Conservation (phyloP, 2,329 filamentous ascomycete genomes). For the Teratosphaeria zuluensis region DNA sequence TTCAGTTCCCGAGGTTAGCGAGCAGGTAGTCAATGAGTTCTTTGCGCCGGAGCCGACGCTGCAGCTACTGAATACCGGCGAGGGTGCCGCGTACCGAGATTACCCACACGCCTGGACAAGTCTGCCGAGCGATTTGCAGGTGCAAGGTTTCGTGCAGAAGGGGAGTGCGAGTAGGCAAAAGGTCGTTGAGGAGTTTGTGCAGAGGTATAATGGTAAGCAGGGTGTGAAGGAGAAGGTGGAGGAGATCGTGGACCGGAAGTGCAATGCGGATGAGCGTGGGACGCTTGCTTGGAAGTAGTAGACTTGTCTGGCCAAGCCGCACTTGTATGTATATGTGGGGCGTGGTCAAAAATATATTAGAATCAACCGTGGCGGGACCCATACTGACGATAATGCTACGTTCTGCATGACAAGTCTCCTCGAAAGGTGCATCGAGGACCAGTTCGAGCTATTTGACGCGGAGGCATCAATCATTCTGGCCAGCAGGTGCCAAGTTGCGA, state of each 20-base stretch:
- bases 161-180: conserved; percentile 20
- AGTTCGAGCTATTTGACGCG: too few species aligned
- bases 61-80: conserved; percentile 45
- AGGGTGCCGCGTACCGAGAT: conserved; percentile 47
- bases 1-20: conserved; percentile 56
- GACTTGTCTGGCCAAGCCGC: background rate
- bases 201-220: conserved; percentile 34
- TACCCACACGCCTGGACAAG: conserved; percentile 67
- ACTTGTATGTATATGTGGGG: background rate
- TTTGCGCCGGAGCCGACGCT: conserved; percentile 47
- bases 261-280: background rate
- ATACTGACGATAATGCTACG: too few species aligned
- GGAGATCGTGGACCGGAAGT: conserved; percentile 23
- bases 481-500: too few species aligned
- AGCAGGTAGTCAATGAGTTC: conserved; percentile 56
- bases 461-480: too few species aligned
- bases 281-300: background rate
- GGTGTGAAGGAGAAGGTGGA: conserved; percentile 50
- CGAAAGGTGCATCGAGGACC: too few species aligned
- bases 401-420: too few species aligned
- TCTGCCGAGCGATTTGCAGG: conserved; percentile 62
- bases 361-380: too few species aligned
- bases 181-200: conserved; percentile 31
- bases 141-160: conserved; percentile 34
- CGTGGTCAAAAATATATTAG: too few species aligned